Evolutionary conservation across 495 filamentous ascomycete genomes (phyloP).

Genomic region (Penicillium turbatum): DNA sequence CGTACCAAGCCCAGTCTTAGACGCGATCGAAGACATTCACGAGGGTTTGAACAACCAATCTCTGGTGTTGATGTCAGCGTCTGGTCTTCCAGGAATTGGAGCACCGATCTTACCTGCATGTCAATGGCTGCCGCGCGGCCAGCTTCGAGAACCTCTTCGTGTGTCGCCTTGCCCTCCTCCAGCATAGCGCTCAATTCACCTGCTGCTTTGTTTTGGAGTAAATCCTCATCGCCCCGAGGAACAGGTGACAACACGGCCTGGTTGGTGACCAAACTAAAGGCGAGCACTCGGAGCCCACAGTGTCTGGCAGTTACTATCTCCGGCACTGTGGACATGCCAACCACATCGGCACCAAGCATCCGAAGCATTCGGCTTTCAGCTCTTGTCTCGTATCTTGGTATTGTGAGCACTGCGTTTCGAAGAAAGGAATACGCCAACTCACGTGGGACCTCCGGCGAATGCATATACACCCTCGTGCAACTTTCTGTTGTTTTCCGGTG

Average conservation of each 20-base stretch:
- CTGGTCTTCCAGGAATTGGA: background rate
- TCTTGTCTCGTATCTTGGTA: conserved; percentile 63
- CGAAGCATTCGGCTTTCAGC: conserved; percentile 73
- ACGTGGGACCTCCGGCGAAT: conserved; percentile 69
- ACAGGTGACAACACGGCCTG: conserved; percentile 60
- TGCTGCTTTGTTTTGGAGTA: conserved; percentile 37
- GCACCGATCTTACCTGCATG: conserved; percentile 56
- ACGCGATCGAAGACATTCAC: conserved; percentile 23
- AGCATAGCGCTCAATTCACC: conserved; percentile 53
- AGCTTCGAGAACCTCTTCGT: conserved; percentile 68
- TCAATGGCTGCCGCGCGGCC: conserved; percentile 58
- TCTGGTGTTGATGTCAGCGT: conserved; percentile 30
- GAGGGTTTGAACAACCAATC: conserved; percentile 38
- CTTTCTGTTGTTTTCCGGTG: conserved; percentile 38
- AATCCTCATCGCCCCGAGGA: conserved; percentile 55
- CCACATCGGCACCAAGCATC: conserved; percentile 63
- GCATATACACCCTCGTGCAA: conserved; percentile 75
- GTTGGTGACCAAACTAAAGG: conserved; percentile 76
- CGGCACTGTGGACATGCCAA: conserved; percentile 77
- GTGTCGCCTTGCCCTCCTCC: conserved; percentile 62
- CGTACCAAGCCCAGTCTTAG: background rate
- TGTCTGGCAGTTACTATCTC: conserved; percentile 74
- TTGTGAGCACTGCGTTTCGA: conserved; percentile 6
- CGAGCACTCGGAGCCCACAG: conserved; percentile 63
- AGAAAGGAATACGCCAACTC: conserved; percentile 14